These are phyloP conservation scores for Irpex rosettiformis DNA, from an alignment of 1,284 basidiomycete species.

Conservation along the genomic window DNA sequence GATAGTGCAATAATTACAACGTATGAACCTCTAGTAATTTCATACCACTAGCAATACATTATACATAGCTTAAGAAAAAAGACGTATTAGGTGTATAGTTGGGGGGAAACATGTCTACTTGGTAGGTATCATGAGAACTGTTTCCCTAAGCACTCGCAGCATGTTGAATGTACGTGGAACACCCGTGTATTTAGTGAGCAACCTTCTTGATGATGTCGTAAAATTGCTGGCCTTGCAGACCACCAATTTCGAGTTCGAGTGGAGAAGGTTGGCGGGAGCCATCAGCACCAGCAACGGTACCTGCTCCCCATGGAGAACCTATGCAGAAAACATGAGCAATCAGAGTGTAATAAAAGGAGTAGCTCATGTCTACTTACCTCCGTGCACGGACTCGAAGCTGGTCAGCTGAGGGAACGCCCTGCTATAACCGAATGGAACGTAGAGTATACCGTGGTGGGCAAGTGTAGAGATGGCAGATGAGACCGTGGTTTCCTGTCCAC, in stretches of 20 bases:
- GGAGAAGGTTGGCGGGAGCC: conserved; percentile 61
- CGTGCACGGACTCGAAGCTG: conserved; percentile 62
- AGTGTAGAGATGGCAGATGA: conserved; percentile 69
- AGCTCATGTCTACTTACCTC: conserved; percentile 46
- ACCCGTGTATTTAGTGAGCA: neutral
- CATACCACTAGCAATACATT: conserved; percentile 1
- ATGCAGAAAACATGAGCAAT: neutral
- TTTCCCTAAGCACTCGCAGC: neutral
- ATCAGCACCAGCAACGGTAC: conserved; percentile 61
- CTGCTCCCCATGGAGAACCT: conserved; percentile 74
- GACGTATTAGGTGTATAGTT: neutral
- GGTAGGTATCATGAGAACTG: neutral
- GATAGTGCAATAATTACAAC: neutral
- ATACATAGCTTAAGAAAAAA: neutral
- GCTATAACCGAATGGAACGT: conserved; percentile 79
- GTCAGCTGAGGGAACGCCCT: conserved; percentile 53
- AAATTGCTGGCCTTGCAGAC: conserved; percentile 63
- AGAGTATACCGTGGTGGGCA: conserved; percentile 78
- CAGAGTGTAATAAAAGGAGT: neutral
- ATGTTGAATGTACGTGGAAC: neutral
- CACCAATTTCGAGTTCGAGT: conserved; percentile 65
- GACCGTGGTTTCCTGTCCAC: conserved; percentile 74
- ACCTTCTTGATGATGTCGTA: conserved; percentile 45
- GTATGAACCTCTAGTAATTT: neutral
- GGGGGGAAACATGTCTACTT: neutral